A percentile compares a stretch with the other conserved stretches of the same genome.
These are phyloP conservation scores for Tylopilus intermedius DNA, from an alignment of 768 basidiomycete genomes.

Conservation along the genomic window DNA sequence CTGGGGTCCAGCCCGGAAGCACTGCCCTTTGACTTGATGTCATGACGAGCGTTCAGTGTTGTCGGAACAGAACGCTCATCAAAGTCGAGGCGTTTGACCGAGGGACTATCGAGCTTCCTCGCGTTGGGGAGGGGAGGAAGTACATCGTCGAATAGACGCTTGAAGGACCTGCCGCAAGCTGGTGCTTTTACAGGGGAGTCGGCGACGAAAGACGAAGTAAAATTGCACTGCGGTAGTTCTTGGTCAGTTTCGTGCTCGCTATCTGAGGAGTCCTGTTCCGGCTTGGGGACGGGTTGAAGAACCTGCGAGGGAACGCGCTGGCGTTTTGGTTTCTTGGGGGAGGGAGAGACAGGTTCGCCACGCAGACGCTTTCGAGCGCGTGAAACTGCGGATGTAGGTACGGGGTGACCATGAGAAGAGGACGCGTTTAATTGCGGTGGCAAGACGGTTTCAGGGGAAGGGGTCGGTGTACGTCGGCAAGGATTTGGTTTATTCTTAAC, in stretches of 20 bases:
- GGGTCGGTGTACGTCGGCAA: constrained; percentile 21
- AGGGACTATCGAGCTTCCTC: constrained; percentile 13
- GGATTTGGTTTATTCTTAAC: constrained; percentile 31
- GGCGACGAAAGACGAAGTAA: constrained; percentile 51
- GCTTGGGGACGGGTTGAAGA: constrained; percentile 34
- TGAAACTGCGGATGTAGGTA: constrained; percentile 43
- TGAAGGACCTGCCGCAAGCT: constrained; percentile 56
- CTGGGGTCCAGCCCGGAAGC: background rate
- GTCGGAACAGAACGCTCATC: background rate
- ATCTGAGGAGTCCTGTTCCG: constrained; percentile 24
- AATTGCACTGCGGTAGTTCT: constrained; percentile 23
- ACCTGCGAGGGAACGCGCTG: constrained; percentile 47
- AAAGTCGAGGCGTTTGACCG: background rate
- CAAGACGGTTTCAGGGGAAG: constrained; percentile 37
- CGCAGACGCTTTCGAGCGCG: constrained; percentile 77
- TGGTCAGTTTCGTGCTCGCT: constrained; percentile 37
- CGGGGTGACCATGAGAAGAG: constrained; percentile 16
- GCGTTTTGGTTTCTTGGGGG: constrained; percentile 73
- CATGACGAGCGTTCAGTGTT: background rate
- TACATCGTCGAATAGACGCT: constrained; percentile 61
- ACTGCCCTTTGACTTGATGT: constrained; percentile 2
- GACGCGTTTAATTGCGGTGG: constrained; percentile 2
- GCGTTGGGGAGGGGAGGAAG: constrained; percentile 16
- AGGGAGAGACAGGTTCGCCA: constrained; percentile 79
- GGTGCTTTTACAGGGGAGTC: constrained; percentile 69